Percentiles rank a stretch among this genome's conserved stretches.
These are phyloP conservation scores for Marchantia polymorpha DNA, from an alignment of 225 moss, liverwort and hornwort genomes.

Conservation along the genomic window DNA sequence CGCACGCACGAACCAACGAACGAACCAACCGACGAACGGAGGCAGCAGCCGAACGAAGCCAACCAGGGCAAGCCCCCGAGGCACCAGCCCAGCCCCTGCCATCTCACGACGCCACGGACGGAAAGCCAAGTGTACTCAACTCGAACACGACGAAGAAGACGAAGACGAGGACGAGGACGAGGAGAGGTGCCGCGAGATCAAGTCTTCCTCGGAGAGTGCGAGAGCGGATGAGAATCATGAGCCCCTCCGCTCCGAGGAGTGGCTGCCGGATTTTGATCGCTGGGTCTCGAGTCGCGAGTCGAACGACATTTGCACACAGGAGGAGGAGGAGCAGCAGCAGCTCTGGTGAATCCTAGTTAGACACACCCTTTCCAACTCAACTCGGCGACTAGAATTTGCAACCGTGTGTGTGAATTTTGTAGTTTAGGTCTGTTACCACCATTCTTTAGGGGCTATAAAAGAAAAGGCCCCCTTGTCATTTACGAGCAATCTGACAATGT, in stretches of 20 bases:
- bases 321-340: neutral
- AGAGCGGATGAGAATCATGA: neutral
- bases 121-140: too few relatives aligned
- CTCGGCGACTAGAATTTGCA: slow-evolving; percentile 17
- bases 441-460: slow-evolving; percentile 9
- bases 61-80: too few relatives aligned
- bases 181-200: slow-evolving; percentile 19
- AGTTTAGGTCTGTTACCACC: slow-evolving; percentile 8
- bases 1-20: neutral
- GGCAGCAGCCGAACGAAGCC: neutral
- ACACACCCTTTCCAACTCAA: slow-evolving; percentile 8
- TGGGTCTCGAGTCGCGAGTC: neutral
- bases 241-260: neutral
- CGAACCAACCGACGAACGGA: too few relatives aligned
- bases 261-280: slow-evolving; percentile 19
- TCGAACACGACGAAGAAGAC: neutral
- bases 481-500: slow-evolving; percentile 4
- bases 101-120: too few relatives aligned
- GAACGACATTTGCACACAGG: neutral
- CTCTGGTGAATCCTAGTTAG: slow-evolving; percentile 6
- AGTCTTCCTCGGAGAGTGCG: slow-evolving; percentile 18
- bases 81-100: too few relatives aligned
- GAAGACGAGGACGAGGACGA: neutral
- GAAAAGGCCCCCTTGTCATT: slow-evolving; percentile 17
- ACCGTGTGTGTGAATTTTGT: slow-evolving; percentile 15